Conservation (phyloP, 345 rosid genomes). For the Dimocarpus longan region DNA sequence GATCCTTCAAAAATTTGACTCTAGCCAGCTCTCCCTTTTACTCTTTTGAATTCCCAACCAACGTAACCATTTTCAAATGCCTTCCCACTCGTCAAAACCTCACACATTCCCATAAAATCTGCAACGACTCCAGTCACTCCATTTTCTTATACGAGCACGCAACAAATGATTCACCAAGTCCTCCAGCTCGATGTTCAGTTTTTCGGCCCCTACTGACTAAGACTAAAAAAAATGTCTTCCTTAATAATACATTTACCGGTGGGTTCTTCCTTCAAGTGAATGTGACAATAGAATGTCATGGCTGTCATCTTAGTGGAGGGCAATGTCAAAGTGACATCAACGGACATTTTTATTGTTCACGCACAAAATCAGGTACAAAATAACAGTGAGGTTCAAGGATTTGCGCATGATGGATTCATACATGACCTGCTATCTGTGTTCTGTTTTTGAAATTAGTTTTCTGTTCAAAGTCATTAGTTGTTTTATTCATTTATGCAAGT, state of each 20-base stretch:
- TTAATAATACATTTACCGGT: neutral
- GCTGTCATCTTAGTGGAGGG: conserved; percentile 25
- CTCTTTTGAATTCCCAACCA: neutral
- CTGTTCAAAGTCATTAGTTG: no score
- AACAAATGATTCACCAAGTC: neutral
- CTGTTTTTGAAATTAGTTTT: no score
- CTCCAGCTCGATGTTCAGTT: conserved; percentile 28
- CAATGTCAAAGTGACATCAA: neutral
- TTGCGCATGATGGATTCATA: neutral
- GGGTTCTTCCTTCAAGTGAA: neutral
- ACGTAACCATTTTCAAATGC: conserved; percentile 23
- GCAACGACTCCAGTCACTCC: conserved; percentile 16
- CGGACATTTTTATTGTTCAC: neutral
- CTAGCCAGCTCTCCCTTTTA: conserved; percentile 36
- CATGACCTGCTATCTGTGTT: neutral
- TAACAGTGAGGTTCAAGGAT: neutral
- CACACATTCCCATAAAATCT: neutral
- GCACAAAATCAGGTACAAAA: neutral
- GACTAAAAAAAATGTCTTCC: neutral
- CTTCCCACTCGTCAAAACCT: neutral
- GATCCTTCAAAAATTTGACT: conserved; percentile 28
- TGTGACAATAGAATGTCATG: neutral
- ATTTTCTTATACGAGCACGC: neutral
- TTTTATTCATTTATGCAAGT: no score
- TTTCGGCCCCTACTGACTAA: conserved; percentile 25